phyloP scores from a whole-genome alignment of 2,329 filamentous ascomycete genomes.

The Sphaerulina populicola region DNA sequence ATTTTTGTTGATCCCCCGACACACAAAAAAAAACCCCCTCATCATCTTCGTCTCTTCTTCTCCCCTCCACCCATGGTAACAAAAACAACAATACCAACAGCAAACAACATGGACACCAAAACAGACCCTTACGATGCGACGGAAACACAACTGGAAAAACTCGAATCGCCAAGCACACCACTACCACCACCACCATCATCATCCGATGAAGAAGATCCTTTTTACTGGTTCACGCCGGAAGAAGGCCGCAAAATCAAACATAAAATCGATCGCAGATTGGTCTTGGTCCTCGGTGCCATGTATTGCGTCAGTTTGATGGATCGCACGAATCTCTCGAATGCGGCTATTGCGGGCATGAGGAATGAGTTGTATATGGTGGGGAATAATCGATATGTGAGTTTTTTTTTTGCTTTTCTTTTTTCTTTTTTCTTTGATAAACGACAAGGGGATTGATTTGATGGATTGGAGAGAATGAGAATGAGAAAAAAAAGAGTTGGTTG shows the following conservation, averaged over 20 bases:
- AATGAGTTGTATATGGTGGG: conserved; percentile 15
- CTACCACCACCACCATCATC: no score
- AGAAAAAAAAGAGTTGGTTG: no score
- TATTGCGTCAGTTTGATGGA: conserved; percentile 9
- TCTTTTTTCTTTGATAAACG: not conserved
- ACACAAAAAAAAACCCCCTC: not conserved
- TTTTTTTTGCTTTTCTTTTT: not conserved
- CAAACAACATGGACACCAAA: not conserved
- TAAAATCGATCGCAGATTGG: conserved; percentile 30
- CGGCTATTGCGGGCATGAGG: conserved; percentile 23
- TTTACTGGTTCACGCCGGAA: conserved; percentile 43
- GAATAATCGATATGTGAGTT: conserved; percentile 18
- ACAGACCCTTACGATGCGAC: not conserved
- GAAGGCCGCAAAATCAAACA: conserved; percentile 62
- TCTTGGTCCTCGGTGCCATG: conserved; percentile 4
- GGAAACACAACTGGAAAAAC: conserved; percentile 1
- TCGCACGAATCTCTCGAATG: conserved; percentile 23
- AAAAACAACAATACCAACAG: not conserved
- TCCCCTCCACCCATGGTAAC: not conserved
- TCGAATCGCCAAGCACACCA: not conserved
- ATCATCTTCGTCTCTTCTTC: not conserved
- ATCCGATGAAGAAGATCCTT: conserved; percentile 23
- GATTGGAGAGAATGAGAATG: no score
- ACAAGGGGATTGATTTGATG: no score
- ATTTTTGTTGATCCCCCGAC: not conserved